Evolutionary conservation across 2,329 filamentous ascomycete species (phyloP), one percentile per base, ranked within the genome.

Genomic region (Apiospora phragmitis): DNA sequence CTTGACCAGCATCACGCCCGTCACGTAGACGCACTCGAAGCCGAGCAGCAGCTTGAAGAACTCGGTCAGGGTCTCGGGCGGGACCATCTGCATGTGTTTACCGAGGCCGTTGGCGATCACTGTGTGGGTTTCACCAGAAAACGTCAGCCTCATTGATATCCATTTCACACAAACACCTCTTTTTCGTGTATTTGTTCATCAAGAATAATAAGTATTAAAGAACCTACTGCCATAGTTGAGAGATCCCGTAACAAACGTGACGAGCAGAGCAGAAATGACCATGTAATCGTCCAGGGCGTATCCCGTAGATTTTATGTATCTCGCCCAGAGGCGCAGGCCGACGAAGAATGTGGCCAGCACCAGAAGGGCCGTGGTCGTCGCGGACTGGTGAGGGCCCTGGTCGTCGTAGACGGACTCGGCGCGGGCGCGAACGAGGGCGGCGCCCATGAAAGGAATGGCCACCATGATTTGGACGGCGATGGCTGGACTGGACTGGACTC

Each of bases 11-110:
- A 75, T 69, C 45, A 74, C 71, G 3, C 68, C 70, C 38, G 72
- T 74, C 45, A 74, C 71, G 67, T 74, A 74, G 55, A 74, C 32
- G 68, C 69, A 69, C 24, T 74, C 73, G 18, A 72, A 73, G 6
- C 68, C 68, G 9, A 73, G n/a, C 38, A 74, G 65, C 51, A 67
- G 68, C 71, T 73, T 72, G 69, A 73, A 68, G 55, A 73, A 69
- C 16, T 16, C 24, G 16, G 47, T 55, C 21, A 69, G 35, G n/a
- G 68, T 55, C 18, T 65, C 43, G 11, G 42, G n/a, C 16, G 69
- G n/a, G 3, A 72, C 21, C 12, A 43, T 7, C 11, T 16, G 18
- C 59, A 45, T 65, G 68, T 68, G 73, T 43, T 65, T 65, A 26
- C 73, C 73, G 68, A 74, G 72, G 18, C 73, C 73, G 45, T 71